These are phyloP conservation scores for Myriosclerotinia scirpicola DNA, from an alignment of 2,329 filamentous ascomycete genomes.

Conservation along the genomic window DNA sequence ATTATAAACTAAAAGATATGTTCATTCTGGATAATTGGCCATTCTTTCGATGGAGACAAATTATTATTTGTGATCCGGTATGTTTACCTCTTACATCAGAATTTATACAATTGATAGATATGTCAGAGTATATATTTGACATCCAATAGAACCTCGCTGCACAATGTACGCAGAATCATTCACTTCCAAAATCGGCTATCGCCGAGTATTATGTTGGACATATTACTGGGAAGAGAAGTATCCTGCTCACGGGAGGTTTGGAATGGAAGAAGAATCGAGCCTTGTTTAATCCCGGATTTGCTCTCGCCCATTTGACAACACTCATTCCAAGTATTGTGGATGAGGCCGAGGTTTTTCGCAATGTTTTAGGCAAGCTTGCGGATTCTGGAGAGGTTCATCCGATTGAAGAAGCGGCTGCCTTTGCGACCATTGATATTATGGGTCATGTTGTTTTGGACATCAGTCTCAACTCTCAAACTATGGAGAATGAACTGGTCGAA, in stretches of 20 bases:
- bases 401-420: constrained; percentile 28
- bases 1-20: constrained; percentile 15
- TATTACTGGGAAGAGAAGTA: constrained; percentile 26
- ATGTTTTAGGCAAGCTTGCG: constrained; percentile 28
- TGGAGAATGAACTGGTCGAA: constrained; percentile 29
- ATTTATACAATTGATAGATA: not conserved
- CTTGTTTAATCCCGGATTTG: constrained; percentile 36
- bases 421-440: constrained; percentile 35
- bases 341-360: constrained; percentile 27
- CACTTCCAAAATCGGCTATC: constrained; percentile 4
- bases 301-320: constrained; percentile 27
- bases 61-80: constrained; percentile 22
- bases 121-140: not conserved
- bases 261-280: constrained; percentile 34
- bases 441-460: constrained; percentile 28
- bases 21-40: constrained; percentile 24
- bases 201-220: constrained; percentile 5
- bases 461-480: constrained; percentile 29
- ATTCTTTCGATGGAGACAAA: constrained; percentile 19
- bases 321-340: constrained; percentile 31
- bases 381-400: constrained; percentile 29
- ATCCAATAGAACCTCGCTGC: constrained; percentile 14
- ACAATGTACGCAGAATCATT: constrained; percentile 22
- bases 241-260: constrained; percentile 31
- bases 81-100: not conserved